Percentiles rank a stretch among this genome's conserved stretches.
These are phyloP conservation scores for Sporobolomyces phaffii DNA, from an alignment of 768 basidiomycete species.

Conservation along the genomic window DNA sequence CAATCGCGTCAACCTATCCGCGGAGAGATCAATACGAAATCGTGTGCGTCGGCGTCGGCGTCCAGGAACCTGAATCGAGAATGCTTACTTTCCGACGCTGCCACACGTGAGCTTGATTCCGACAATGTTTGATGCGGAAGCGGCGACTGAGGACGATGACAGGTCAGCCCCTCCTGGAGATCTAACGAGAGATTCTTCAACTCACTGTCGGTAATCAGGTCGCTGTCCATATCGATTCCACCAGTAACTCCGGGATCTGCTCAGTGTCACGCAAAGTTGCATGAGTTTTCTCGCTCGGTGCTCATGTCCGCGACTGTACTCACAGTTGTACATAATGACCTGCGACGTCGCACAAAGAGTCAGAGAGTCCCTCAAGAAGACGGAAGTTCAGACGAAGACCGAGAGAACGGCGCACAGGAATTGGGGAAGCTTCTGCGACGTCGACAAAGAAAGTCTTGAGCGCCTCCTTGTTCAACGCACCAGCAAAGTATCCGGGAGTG, in stretches of 20 bases:
- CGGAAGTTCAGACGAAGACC: conserved; percentile 77
- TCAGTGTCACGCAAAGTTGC: neutral
- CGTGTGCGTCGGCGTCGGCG: too few species aligned
- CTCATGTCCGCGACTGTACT: neutral
- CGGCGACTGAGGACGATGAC: neutral
- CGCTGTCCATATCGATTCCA: conserved; percentile 86
- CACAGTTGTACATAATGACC: conserved; percentile 25
- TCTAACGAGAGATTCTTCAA: neutral
- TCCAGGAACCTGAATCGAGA: neutral
- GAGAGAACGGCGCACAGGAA: conserved; percentile 63
- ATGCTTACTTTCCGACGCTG: conserved; percentile 57
- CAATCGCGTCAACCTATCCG: conserved; percentile 22
- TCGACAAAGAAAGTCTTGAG: conserved; percentile 73
- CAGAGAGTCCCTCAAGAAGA: too few species aligned
- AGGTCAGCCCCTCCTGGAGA: neutral
- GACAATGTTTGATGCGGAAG: conserved; percentile 43
- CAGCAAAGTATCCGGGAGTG: conserved; percentile 50
- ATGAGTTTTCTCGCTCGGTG: too few species aligned
- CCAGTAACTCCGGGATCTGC: conserved; percentile 78
- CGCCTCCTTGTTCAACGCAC: conserved; percentile 55
- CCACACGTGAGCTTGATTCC: conserved; percentile 94
- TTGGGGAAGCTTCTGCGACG: conserved; percentile 69
- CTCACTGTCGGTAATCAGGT: conserved; percentile 56
- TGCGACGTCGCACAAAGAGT: neutral
- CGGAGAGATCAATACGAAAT: too few species aligned